Percentiles rank a stretch among this genome's conserved stretches.
phyloP scores from a whole-genome alignment of 176 grass and related monocot species.

The Themeda triandra region DNA sequence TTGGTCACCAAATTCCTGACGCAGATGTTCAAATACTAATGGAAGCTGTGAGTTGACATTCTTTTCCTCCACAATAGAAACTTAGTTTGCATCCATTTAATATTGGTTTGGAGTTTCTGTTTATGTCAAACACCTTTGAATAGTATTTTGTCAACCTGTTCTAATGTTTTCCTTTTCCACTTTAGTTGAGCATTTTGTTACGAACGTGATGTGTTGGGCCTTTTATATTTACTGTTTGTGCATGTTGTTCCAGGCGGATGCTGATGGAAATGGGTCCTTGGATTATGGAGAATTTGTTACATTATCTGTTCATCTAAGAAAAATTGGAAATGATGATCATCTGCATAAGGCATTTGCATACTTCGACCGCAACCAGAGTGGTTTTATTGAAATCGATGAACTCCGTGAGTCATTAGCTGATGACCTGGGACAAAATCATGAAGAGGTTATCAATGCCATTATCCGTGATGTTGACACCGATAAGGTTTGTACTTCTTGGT shows the following conservation, averaged over 20 bases:
- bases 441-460: constrained; percentile 88
- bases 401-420: constrained; percentile 57
- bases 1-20: constrained; percentile 79
- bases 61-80: not conserved
- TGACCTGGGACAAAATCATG: constrained; percentile 69
- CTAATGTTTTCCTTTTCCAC: not conserved
- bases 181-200: not conserved
- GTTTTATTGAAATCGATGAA: constrained; percentile 88
- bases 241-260: constrained; percentile 61
- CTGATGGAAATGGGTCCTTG: constrained; percentile 73
- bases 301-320: constrained; percentile 78
- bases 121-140: not conserved
- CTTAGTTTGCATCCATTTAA: not conserved
- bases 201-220: not conserved
- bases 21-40: constrained; percentile 84
- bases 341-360: constrained; percentile 85
- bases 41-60: constrained; percentile 73
- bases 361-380: constrained; percentile 79
- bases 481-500: constrained; percentile 51
- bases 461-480: constrained; percentile 83
- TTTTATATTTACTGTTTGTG: constrained; percentile 40
- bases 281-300: constrained; percentile 90
- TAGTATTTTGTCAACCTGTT: not conserved
- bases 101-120: not conserved
- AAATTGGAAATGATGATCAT: constrained; percentile 77